phyloP scores from a whole-genome alignment of 257 asterid species.

The Nemophila menziesii region DNA sequence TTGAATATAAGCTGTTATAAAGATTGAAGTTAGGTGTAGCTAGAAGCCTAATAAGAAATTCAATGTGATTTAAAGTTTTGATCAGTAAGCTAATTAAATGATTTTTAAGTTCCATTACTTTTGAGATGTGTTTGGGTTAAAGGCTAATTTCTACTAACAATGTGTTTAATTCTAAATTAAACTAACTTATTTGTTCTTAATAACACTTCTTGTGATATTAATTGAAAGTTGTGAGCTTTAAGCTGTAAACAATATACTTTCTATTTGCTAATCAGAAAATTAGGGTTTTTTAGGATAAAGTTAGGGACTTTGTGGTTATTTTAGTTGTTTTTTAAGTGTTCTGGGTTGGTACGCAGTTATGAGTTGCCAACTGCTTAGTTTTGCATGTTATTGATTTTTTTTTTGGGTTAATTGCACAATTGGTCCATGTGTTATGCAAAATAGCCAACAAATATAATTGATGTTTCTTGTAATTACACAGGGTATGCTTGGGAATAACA shows the following conservation, averaged over 20 bases:
- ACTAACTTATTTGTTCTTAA: not conserved
- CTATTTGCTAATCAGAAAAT: not conserved
- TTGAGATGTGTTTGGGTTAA: conserved; percentile 4
- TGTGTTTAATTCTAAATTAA: conserved; percentile 3
- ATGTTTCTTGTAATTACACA: no score
- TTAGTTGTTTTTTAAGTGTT: not conserved
- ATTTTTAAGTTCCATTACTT: conserved; percentile 25
- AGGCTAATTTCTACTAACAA: not conserved
- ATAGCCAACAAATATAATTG: no score
- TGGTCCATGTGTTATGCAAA: no score
- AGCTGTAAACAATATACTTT: not conserved
- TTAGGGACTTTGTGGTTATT: conserved; percentile 4
- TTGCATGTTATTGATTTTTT: no score
- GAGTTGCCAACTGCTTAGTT: no score
- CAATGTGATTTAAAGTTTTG: conserved; percentile 1
- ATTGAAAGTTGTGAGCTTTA: not conserved
- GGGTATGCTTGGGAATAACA: no score
- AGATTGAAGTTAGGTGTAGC: conserved; percentile 11
- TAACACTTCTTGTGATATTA: no score
- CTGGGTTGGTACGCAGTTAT: no score
- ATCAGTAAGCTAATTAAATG: conserved; percentile 12
- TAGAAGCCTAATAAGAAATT: conserved; percentile 14
- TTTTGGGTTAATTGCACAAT: not conserved
- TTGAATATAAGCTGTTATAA: conserved; percentile 12
- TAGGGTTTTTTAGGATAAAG: conserved; percentile 19